Percentiles rank a stretch among this genome's conserved stretches.
These are phyloP conservation scores for Naganishia friedmannii DNA, from an alignment of 768 basidiomycete species.

Conservation along the genomic window DNA sequence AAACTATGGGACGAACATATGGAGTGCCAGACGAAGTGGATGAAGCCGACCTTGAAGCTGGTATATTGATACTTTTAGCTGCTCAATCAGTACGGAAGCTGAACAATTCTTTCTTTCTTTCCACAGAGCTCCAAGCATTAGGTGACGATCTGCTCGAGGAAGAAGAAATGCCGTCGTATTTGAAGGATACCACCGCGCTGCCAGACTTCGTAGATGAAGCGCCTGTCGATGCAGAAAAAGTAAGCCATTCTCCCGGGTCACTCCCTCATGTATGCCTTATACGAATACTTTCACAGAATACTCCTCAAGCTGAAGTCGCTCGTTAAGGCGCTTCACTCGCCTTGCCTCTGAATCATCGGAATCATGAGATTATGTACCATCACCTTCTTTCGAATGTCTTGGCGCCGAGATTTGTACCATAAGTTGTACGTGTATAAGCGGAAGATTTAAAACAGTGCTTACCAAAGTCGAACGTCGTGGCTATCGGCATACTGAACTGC, in stretches of 20 bases:
- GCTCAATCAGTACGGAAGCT: background rate
- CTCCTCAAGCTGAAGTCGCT: slow-evolving; percentile 28
- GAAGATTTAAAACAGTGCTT: background rate
- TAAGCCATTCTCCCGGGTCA: slow-evolving; percentile 21
- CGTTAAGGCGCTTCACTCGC: background rate
- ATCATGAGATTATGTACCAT: background rate
- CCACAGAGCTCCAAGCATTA: slow-evolving; percentile 84
- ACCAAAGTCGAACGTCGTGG: no score
- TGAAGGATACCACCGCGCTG: slow-evolving; percentile 71
- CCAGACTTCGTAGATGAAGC: slow-evolving; percentile 91
- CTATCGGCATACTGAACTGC: no score
- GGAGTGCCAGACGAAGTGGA: slow-evolving; percentile 96
- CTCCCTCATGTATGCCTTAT: background rate
- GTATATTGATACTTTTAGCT: slow-evolving; percentile 53
- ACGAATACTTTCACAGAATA: background rate
- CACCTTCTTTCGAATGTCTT: background rate
- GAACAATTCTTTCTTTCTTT: background rate
- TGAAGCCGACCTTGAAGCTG: slow-evolving; percentile 94
- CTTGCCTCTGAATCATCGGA: background rate
- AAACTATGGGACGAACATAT: slow-evolving; percentile 86
- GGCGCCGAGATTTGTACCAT: background rate
- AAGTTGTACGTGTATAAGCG: slow-evolving; percentile 1
- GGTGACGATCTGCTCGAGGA: slow-evolving; percentile 74
- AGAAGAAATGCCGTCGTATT: slow-evolving; percentile 84
- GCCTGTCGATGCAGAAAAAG: slow-evolving; percentile 61